Percentiles rank a stretch among this genome's conserved stretches.
phyloP scores from a whole-genome alignment of 345 rosid species.

The Salix udensis region DNA sequence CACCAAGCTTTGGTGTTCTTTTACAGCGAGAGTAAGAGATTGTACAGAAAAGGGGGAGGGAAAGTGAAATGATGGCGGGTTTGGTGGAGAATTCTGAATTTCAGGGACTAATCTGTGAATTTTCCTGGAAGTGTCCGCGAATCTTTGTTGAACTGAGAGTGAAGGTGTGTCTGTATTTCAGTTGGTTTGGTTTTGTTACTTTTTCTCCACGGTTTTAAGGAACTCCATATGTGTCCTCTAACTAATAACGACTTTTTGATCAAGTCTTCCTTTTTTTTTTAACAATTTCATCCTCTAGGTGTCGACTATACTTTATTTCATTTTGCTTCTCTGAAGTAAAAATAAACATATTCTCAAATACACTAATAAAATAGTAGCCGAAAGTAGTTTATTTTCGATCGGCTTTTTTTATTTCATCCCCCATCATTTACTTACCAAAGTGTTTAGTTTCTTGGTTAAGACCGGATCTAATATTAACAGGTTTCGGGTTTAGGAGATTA shows the following conservation, averaged over 20 bases:
- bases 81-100: not conserved
- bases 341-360: too few species aligned
- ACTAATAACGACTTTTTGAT: not conserved
- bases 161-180: not conserved
- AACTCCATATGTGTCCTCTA: not conserved
- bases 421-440: too few species aligned
- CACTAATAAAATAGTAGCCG: too few species aligned
- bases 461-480: too few species aligned
- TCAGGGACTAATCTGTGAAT: constrained; percentile 5
- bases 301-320: not conserved
- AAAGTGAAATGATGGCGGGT: not conserved
- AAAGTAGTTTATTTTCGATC: too few species aligned
- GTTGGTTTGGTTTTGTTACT: not conserved
- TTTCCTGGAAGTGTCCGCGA: constrained; percentile 20
- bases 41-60: constrained; percentile 1
- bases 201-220: not conserved
- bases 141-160: constrained; percentile 7
- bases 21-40: too few species aligned
- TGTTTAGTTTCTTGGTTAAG: too few species aligned
- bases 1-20: not conserved
- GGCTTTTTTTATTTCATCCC: too few species aligned
- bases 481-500: too few species aligned
- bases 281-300: not conserved
- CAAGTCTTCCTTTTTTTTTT: not conserved
- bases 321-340: not conserved